phyloP scores from a whole-genome alignment of 2,329 filamentous ascomycete genomes.

The Coniella lustricola region DNA sequence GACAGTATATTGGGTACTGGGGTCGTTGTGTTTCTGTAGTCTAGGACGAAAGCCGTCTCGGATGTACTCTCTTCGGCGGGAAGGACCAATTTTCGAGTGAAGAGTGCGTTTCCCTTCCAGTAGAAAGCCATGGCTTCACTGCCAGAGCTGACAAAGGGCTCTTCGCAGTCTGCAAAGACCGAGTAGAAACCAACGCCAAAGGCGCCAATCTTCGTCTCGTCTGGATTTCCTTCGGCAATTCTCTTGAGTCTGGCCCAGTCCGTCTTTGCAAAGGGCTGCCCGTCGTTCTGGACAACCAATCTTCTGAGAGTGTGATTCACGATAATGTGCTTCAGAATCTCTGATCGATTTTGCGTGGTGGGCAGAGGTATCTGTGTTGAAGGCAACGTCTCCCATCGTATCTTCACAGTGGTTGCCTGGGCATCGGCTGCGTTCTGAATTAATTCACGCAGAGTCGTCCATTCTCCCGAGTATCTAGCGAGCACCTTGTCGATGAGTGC shows the following conservation, averaged over 20 bases:
- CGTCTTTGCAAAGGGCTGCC: conserved; percentile 76
- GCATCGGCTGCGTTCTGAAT: conserved; percentile 99
- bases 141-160: conserved; percentile 92
- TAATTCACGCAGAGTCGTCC: conserved; percentile 82
- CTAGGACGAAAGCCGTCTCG: conserved; percentile 87
- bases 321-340: conserved; percentile 74
- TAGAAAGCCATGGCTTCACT: conserved; percentile 95
- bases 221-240: conserved; percentile 97
- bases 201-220: conserved; percentile 97
- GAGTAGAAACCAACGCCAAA: conserved; percentile 99
- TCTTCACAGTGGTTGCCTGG: conserved; percentile 78
- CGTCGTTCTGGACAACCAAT: conserved; percentile 89
- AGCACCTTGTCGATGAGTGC: conserved; percentile 97
- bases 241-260: conserved; percentile 93
- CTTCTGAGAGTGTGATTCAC: conserved; percentile 79
- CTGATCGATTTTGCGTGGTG: conserved; percentile 55
- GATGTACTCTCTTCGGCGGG: conserved; percentile 57
- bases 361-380: conserved; percentile 71
- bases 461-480: conserved; percentile 93
- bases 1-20: conserved; percentile 81
- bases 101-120: conserved; percentile 97
- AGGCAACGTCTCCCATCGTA: conserved; percentile 87
- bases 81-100: conserved; percentile 77
- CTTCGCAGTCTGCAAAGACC: conserved; percentile 96
- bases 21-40: conserved; percentile 84